Evolutionary conservation across 139 green algal genomes (phyloP).

Genomic region (Penium margaritaceum): DNA sequence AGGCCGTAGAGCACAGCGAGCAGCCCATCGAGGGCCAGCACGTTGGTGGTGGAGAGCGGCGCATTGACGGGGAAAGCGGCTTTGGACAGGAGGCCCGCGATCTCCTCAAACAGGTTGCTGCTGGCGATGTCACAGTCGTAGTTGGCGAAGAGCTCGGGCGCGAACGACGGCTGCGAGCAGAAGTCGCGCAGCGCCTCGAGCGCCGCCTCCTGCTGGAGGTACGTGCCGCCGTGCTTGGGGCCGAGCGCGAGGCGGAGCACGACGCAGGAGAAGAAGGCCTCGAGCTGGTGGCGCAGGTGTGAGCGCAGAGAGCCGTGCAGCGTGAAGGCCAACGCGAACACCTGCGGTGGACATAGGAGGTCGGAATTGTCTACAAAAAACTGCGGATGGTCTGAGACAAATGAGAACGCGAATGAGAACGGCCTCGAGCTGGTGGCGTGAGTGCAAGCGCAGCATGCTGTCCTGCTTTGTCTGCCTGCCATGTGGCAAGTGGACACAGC

Average conservation of each 20-base stretch:
- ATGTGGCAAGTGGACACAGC: too few species aligned
- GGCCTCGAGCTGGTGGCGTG: too few species aligned
- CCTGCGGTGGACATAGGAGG: too few species aligned
- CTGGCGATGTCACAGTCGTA: constrained; percentile 75
- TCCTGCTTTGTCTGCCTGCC: too few species aligned
- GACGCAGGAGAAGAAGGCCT: constrained; percentile 64
- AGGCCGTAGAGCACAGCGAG: constrained; percentile 66
- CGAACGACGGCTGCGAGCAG: constrained; percentile 72
- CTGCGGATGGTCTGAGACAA: too few species aligned
- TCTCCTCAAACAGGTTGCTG: constrained; percentile 71
- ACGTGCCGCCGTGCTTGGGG: constrained; percentile 46
- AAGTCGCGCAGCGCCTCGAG: constrained; percentile 88
- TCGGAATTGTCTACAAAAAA: too few species aligned
- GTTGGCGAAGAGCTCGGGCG: constrained; percentile 78
- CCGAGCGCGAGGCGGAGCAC: constrained; percentile 75
- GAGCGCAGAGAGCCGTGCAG: too few species aligned
- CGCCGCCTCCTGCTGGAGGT: constrained; percentile 58
- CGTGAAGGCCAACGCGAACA: too few species aligned
- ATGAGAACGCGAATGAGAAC: too few species aligned
- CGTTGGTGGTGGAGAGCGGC: constrained; percentile 64
- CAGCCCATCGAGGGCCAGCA: constrained; percentile 80
- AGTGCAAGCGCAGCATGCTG: too few species aligned
- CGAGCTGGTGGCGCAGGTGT: constrained; percentile 70
- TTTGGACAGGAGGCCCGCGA: constrained; percentile 42
- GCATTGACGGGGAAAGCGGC: constrained; percentile 73